A percentile compares a stretch with the other conserved stretches of the same genome.
Evolutionary conservation across 208 protist species (phyloP).

Genomic region (Acanthamoeba triangularis): DNA sequence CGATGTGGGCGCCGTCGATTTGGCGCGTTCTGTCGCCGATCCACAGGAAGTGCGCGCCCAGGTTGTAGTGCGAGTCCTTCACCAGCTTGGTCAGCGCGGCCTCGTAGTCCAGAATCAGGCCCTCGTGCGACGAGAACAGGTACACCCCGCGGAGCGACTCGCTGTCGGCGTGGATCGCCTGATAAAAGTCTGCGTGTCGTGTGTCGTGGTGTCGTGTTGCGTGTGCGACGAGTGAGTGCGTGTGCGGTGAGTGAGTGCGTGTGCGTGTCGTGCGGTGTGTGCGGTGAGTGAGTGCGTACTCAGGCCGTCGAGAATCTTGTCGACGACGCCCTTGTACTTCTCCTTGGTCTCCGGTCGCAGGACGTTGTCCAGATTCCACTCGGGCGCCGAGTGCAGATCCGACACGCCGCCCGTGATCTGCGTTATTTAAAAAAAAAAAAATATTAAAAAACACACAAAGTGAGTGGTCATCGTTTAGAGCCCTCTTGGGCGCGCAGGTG

Average conservation of each 20-base stretch:
- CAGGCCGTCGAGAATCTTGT: constrained; percentile 79
- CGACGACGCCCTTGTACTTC: constrained; percentile 77
- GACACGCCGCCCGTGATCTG: constrained; percentile 84
- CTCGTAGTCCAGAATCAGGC: constrained; percentile 89
- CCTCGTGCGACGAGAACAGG: constrained; percentile 90
- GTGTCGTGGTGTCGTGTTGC: neutral
- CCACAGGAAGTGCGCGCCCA: constrained; percentile 90
- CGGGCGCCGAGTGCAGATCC: constrained; percentile 81
- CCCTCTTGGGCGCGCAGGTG: neutral
- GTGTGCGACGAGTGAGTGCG: too few species aligned
- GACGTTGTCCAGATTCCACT: constrained; percentile 80
- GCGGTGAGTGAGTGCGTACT: neutral
- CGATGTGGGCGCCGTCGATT: constrained; percentile 88
- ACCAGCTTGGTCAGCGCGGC: constrained; percentile 83
- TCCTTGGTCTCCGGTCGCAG: neutral
- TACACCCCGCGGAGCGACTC: constrained; percentile 60
- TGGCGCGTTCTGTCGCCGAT: constrained; percentile 91
- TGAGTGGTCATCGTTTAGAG: neutral
- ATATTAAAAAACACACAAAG: too few species aligned
- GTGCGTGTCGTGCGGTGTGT: neutral
- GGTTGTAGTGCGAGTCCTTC: constrained; percentile 83
- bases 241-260: too few species aligned
- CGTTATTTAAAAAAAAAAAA: too few species aligned
- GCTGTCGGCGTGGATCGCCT: constrained; percentile 1
- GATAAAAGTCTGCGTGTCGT: neutral